A percentile compares a stretch with the other conserved stretches of the same genome.
Evolutionary conservation across 2,329 filamentous ascomycete genomes (phyloP).

Genomic region (Fusarium vanettenii): DNA sequence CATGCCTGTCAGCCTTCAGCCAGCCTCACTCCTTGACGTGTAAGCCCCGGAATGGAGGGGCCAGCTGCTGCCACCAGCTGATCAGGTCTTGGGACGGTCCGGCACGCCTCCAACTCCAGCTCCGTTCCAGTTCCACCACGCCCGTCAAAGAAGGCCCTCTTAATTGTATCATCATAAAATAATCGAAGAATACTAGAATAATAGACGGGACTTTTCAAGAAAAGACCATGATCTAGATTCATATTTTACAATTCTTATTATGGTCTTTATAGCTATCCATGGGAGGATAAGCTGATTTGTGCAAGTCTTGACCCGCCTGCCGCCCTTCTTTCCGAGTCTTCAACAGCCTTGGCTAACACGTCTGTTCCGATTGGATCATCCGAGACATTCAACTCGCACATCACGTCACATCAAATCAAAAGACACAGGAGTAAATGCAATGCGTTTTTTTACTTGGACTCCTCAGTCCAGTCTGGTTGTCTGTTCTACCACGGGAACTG

Average conservation of each 20-base stretch:
- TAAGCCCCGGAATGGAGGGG: not conserved
- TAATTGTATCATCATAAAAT: not conserved
- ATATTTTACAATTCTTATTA: not conserved
- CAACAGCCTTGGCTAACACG: not conserved
- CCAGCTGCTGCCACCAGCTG: constrained; percentile 1
- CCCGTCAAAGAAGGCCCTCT: not conserved
- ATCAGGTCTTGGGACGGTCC: not conserved
- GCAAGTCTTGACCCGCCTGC: not conserved
- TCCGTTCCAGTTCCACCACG: not conserved
- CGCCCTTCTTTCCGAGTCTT: not conserved
- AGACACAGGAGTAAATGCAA: constrained; percentile 34
- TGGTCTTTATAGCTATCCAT: not conserved
- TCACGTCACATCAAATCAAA: not conserved
- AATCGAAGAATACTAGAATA: not conserved
- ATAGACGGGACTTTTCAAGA: not conserved
- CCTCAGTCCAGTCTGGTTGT: constrained; percentile 49
- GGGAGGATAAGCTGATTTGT: not conserved
- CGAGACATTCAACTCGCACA: not conserved
- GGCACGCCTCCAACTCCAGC: not conserved
- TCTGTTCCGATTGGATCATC: not conserved
- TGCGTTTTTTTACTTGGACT: constrained; percentile 48
- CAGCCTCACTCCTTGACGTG: not conserved
- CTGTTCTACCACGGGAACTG: constrained; percentile 48
- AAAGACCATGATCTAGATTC: not conserved
- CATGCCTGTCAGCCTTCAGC: not conserved